Conservation (phyloP, 2,329 filamentous ascomycete genomes). For the Penicillium sp. region DNA sequence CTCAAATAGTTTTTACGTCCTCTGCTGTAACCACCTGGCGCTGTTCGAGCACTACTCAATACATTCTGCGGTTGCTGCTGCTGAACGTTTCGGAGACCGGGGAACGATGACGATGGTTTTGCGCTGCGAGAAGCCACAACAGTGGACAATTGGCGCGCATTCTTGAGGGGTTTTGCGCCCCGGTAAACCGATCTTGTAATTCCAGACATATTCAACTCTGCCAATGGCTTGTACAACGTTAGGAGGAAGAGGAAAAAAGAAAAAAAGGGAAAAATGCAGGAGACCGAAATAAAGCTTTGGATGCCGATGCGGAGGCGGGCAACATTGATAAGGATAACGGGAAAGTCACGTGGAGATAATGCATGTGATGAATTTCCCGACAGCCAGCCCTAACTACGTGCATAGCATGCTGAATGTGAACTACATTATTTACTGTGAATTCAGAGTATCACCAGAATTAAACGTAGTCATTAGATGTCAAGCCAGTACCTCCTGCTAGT, state of each 20-base stretch:
- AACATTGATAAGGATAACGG: constrained; percentile 22
- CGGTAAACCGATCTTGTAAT: constrained; percentile 5
- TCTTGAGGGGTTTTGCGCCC: constrained; percentile 8
- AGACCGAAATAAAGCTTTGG: constrained; percentile 3
- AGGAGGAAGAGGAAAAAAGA: not conserved
- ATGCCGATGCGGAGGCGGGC: constrained; percentile 17
- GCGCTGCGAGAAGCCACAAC: constrained; percentile 4
- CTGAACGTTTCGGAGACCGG: constrained; percentile 11
- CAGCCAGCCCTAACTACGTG: constrained; percentile 6
- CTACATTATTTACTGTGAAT: not conserved
- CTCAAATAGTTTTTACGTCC: constrained; percentile 19
- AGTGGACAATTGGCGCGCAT: constrained; percentile 11
- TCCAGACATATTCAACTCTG: constrained; percentile 8
- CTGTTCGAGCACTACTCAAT: not conserved
- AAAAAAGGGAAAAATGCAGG: not conserved
- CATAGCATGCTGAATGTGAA: not conserved
- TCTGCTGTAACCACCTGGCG: constrained; percentile 19
- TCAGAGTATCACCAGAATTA: not conserved
- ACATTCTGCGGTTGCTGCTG: not conserved
- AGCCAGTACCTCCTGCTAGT: not conserved
- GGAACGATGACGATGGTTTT: not conserved
- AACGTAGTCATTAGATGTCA: not conserved
- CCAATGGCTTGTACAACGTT: not conserved
- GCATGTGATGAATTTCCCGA: constrained; percentile 12
- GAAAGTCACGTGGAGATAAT: constrained; percentile 38